Percentiles rank a stretch among this genome's conserved stretches.
Conservation (phyloP, 441 rosid species). For the Jatropha multifida region DNA sequence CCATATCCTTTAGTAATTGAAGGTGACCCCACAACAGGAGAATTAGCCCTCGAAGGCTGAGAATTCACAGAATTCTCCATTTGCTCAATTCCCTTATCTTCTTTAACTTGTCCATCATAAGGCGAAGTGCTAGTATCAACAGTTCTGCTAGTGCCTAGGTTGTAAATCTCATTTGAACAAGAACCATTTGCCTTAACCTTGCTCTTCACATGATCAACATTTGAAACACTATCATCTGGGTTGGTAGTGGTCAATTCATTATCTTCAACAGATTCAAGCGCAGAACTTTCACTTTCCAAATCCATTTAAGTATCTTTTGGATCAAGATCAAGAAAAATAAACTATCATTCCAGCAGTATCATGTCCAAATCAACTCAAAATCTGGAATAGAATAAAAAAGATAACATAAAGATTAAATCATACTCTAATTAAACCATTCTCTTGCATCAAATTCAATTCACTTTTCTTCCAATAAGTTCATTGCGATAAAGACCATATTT, state of each 20-base stretch:
- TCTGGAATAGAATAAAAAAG: slow-evolving; percentile 26
- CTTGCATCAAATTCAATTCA: neutral
- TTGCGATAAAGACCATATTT: neutral
- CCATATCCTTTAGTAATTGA: slow-evolving; percentile 54
- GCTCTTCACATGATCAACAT: slow-evolving; percentile 23
- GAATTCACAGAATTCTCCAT: slow-evolving; percentile 21
- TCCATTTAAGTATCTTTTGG: slow-evolving; percentile 44
- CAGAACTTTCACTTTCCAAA: slow-evolving; percentile 42
- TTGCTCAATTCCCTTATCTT: slow-evolving; percentile 23
- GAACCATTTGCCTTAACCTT: slow-evolving; percentile 39
- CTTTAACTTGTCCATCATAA: slow-evolving; percentile 21
- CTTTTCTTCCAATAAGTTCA: neutral
- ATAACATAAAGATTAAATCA: neutral
- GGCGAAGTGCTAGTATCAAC: slow-evolving; percentile 16
- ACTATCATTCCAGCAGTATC: slow-evolving; percentile 59
- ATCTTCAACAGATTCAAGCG: slow-evolving; percentile 52
- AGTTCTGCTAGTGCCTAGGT: slow-evolving; percentile 21
- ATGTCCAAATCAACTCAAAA: slow-evolving; percentile 32
- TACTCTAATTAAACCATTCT: slow-evolving; percentile 8
- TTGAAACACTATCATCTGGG: slow-evolving; percentile 29
- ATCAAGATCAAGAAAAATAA: slow-evolving; percentile 52
- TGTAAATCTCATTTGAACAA: slow-evolving; percentile 27
- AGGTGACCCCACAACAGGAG: slow-evolving; percentile 34
- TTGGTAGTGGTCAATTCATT: slow-evolving; percentile 30
- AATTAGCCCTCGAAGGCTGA: slow-evolving; percentile 19